Conservation (phyloP, 169 alveolate genomes). For the Cryptosporidium muris region DNA sequence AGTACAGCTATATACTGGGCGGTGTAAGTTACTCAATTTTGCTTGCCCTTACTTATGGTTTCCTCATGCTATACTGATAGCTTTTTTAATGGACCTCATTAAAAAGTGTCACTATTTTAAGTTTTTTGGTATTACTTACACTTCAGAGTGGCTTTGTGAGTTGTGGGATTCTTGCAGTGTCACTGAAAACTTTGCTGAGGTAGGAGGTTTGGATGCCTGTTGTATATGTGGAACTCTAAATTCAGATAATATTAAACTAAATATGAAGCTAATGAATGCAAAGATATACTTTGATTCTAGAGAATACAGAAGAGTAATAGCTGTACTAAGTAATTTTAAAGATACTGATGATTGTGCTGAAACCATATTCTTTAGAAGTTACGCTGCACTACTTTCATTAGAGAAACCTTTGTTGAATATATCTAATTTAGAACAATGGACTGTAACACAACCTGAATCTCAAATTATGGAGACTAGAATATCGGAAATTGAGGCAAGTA, state of each 20-base stretch:
- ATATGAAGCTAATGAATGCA: slow-evolving; percentile 13
- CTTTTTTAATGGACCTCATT: slow-evolving; percentile 25
- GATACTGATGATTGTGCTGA: background rate
- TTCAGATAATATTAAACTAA: slow-evolving; percentile 15
- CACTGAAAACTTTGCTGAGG: background rate
- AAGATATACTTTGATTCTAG: slow-evolving; percentile 35
- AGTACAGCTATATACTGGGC: background rate
- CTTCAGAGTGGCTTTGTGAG: slow-evolving; percentile 49
- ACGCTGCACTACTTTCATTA: slow-evolving; percentile 32
- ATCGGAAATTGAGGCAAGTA: slow-evolving; percentile 23
- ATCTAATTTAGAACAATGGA: slow-evolving; percentile 30
- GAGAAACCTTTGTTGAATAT: slow-evolving; percentile 17
- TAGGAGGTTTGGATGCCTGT: background rate
- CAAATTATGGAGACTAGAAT: slow-evolving; percentile 5
- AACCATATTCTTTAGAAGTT: slow-evolving; percentile 39
- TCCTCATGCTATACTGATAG: too few relatives aligned
- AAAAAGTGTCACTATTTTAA: slow-evolving; percentile 25
- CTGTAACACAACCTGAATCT: slow-evolving; percentile 43
- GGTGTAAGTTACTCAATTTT: background rate
- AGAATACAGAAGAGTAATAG: slow-evolving; percentile 36
- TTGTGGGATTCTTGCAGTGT: slow-evolving; percentile 5
- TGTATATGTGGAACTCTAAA: background rate
- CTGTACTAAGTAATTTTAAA: slow-evolving; percentile 8
- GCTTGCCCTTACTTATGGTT: too few relatives aligned
- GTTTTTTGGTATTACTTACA: slow-evolving; percentile 47